A percentile compares a stretch with the other conserved stretches of the same genome.
These are phyloP conservation scores for Acanthamoeba royreba DNA, from an alignment of 208 protist species.

Conservation along the genomic window DNA sequence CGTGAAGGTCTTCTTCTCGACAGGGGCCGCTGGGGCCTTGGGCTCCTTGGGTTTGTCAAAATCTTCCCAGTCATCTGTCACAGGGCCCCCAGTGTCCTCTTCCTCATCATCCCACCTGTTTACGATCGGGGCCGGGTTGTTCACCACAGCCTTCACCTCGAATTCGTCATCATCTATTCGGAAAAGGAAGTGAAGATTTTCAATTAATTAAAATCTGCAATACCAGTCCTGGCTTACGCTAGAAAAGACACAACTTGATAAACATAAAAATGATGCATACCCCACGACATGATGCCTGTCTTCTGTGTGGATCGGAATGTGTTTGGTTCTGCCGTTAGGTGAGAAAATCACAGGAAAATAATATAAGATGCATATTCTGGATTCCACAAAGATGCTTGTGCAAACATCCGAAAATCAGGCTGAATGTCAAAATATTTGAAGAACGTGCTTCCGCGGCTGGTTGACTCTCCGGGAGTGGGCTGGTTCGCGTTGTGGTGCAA, in stretches of 20 bases:
- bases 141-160: not conserved
- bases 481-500: not conserved
- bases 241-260: no score
- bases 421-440: not conserved
- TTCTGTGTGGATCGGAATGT: not conserved
- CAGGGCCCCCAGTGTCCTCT: not conserved
- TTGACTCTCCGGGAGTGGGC: not conserved
- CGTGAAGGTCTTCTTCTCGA: slow-evolving; percentile 35
- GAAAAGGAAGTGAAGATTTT: not conserved
- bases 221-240: no score
- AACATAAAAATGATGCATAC: not conserved
- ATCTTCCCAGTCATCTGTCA: not conserved
- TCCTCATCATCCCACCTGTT: not conserved
- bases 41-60: not conserved
- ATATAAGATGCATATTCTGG: no score
- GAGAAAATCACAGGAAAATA: not conserved
- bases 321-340: not conserved
- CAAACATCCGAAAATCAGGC: not conserved
- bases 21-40: not conserved
- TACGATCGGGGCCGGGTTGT: not conserved
- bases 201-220: no score
- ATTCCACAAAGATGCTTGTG: not conserved
- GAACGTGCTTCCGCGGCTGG: not conserved
- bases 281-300: not conserved
- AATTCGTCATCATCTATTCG: slow-evolving; percentile 12